These are phyloP conservation scores for Leishmania gerbilli DNA, from an alignment of 208 protist genomes.

Conservation along the genomic window DNA sequence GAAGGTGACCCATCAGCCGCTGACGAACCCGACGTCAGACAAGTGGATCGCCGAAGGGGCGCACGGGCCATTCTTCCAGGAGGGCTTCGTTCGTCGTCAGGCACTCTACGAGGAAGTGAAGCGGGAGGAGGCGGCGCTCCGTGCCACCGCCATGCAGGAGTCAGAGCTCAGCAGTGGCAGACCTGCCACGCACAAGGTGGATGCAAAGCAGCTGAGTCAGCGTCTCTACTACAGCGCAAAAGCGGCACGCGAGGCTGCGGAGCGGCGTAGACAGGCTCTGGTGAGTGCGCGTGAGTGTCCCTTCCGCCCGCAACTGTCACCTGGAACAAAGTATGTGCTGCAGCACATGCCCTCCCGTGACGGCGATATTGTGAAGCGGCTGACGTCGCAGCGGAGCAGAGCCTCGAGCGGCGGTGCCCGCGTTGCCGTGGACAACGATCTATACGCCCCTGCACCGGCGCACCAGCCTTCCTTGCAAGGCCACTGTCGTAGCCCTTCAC, in stretches of 20 bases:
- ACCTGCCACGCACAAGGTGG: not conserved
- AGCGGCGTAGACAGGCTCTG: slow-evolving; percentile 31
- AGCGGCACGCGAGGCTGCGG: slow-evolving; percentile 26
- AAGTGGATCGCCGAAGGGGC: slow-evolving; percentile 72
- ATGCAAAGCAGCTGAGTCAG: slow-evolving; percentile 37
- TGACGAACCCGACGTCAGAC: slow-evolving; percentile 62
- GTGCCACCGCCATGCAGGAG: slow-evolving; percentile 1
- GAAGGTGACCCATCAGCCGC: slow-evolving; percentile 30
- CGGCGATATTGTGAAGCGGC: slow-evolving; percentile 69
- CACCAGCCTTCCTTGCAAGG: not conserved
- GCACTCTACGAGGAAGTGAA: slow-evolving; percentile 63
- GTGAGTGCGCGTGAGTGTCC: slow-evolving; percentile 46
- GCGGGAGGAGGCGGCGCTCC: slow-evolving; percentile 44
- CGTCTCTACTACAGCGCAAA: slow-evolving; percentile 60
- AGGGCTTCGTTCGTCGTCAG: slow-evolving; percentile 75
- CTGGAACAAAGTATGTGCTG: slow-evolving; percentile 61
- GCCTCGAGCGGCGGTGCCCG: not conserved
- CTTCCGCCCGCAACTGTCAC: slow-evolving; percentile 65
- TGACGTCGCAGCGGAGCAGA: slow-evolving; percentile 20
- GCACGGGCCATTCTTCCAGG: slow-evolving; percentile 71
- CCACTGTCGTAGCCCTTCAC: not conserved
- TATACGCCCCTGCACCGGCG: slow-evolving; percentile 4
- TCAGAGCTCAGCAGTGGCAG: not conserved
- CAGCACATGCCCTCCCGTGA: slow-evolving; percentile 40
- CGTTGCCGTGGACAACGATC: not conserved